Evolutionary conservation across 1,284 basidiomycete genomes (phyloP), one percentile per base, ranked within the genome.

Genomic region (Pseudozyma sp.): DNA sequence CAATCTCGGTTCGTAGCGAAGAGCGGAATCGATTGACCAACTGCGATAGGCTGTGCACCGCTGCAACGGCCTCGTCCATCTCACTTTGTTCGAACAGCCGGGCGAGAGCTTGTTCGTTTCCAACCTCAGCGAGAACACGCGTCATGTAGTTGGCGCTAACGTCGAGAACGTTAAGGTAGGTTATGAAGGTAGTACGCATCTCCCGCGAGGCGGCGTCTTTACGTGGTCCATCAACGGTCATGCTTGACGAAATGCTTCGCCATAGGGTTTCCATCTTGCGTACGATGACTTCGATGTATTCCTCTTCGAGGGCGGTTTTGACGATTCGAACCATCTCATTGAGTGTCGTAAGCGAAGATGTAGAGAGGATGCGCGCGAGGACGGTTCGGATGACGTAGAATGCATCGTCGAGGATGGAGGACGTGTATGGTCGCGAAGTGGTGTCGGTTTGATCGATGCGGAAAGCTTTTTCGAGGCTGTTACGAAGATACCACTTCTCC

Each of bases 401-500:
- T 16, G 79, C 78, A 45, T 85, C 83, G 63, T 85, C 83, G 25
- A 82, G 78, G 39, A 85, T 62, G 3, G 82, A 81, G 2, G 81
- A 79, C 6, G 78, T 77, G 53, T 78, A 70, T 0, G 83, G 79
- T 3, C 56, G 69, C 3, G 76, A 67, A 1, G 55, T 44, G 21
- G 73, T 69, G 38, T 84, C 83, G 2, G 77, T 65, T 21, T 74
- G 58, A 40, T 59, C 77, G 52, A 69, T 48, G 49, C 67, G 58
- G 50, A 67, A 48, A 18, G 64, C 57, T 88, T 95, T 95, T 81
- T 96, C 93, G 51, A 97, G 90, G 61, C 90, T 91, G 12, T 89
- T 91, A n/a, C 93, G 90, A 16, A 92, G 89, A 85, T 95, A 97
- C 95, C 95, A 98, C 4, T 91, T 86, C 85, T 99, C 96, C 64